Evolutionary conservation across 2,329 filamentous ascomycete species (phyloP).

Genomic region (Dactylonectria estremocensis): DNA sequence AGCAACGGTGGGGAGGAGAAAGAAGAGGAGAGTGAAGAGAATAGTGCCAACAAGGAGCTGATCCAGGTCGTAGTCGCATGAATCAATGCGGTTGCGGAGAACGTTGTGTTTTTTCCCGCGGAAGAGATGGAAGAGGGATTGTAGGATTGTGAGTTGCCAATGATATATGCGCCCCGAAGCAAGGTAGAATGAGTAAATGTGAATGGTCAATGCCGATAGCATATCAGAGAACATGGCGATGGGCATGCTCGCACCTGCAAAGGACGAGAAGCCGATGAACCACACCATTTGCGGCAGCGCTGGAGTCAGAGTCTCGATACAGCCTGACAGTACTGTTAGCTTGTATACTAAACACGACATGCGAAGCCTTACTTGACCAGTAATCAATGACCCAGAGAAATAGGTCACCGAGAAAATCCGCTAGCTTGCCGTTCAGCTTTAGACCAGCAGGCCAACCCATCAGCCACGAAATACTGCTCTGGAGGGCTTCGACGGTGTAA

Average conservation of each 20-base stretch:
- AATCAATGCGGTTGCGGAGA: constrained; percentile 96
- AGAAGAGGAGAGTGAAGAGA: constrained; percentile 94
- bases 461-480: constrained; percentile 92
- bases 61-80: constrained; percentile 98
- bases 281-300: constrained; percentile 89
- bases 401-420: constrained; percentile 92
- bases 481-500: constrained; percentile 91
- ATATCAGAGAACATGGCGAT: constrained; percentile 96
- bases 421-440: constrained; percentile 95
- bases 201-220: constrained; percentile 89
- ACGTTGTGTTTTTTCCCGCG: constrained; percentile 98
- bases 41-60: constrained; percentile 97
- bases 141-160: constrained; percentile 97
- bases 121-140: constrained; percentile 98
- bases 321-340: constrained; percentile 66
- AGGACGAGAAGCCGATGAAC: constrained; percentile 94
- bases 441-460: constrained; percentile 96
- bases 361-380: constrained; percentile 80
- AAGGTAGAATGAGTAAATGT: constrained; percentile 98
- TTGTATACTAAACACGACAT: background rate
- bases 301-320: constrained; percentile 83
- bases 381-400: constrained; percentile 99
- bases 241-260: constrained; percentile 96
- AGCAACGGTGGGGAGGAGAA: constrained; percentile 92
- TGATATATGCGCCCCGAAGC: constrained; percentile 97